Base-by-base conservation (phyloP, 2,329 filamentous ascomycete species). In the Gnomoniopsis sp. region DNA sequence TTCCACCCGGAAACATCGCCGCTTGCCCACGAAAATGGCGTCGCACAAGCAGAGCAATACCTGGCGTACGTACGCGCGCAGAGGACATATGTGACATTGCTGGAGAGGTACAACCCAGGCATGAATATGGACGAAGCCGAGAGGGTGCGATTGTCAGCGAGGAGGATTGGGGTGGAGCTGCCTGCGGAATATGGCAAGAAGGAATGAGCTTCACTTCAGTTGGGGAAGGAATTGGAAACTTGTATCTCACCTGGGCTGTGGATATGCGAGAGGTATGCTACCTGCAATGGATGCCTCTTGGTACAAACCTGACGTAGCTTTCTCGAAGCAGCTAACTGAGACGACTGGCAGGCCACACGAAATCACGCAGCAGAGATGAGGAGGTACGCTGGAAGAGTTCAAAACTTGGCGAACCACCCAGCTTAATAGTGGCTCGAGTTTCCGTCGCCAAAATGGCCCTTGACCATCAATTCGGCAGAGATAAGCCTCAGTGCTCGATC, bases 51-150 rank as follows among this genome's bases (percentile, higher is more conserved):
- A n/a, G 85, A 91, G 63, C 91, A 98, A 73, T 86, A 91, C 65
- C 75, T 92, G 26, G 82, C 86, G 58, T 98, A 96, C 71, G 81
- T 95, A 21, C 85, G 85, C 66, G 88, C 93, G n/a, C 95, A 99
- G 78, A 81, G 93, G 54, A 84, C 85, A 70, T 97, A 98, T 72
- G 83, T 85, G 26, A 88, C 85, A 17, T 77, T 98, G 47, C 73
- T 98, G 41, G 93, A 97, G 75, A 83, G 93, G 66, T 98, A 99
- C 75, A 98, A 98, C 73, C 92, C 92, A 0, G 92, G 93, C 19
- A 91, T 96, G 86, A 84, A 85, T 65, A 90, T 96, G 88, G 86
- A 89, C 65, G 88, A 87, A 71, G 87, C 96, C 74, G 93, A 98
- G 77, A 82, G 90, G 61, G 87, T 97, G 46, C 78, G 91, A 59